Conservation (phyloP, 2,329 filamentous ascomycete genomes). For the Blastomyces silverae region DNA sequence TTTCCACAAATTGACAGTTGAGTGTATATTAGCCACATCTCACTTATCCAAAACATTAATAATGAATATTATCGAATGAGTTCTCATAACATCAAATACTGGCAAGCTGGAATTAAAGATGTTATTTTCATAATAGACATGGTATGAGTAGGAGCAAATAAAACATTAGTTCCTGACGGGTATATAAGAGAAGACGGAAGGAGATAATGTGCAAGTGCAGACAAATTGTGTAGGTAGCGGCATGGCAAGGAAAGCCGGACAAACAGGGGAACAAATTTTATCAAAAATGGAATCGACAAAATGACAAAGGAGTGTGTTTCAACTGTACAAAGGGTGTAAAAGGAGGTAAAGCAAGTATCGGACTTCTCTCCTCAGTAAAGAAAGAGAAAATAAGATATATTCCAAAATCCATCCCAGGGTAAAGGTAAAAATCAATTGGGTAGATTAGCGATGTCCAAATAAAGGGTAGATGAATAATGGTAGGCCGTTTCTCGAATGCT, state of each 20-base stretch:
- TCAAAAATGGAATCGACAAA: too few relatives aligned
- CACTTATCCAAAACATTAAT: not conserved
- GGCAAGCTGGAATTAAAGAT: not conserved
- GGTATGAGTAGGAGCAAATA: not conserved
- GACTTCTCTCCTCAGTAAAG: not conserved
- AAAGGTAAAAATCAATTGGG: not conserved
- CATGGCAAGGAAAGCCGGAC: too few relatives aligned
- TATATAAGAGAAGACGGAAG: not conserved
- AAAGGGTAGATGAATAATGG: not conserved
- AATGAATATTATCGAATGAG: not conserved
- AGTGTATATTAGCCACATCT: not conserved
- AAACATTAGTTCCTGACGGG: not conserved
- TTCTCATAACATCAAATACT: not conserved
- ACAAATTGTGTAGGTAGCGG: not conserved
- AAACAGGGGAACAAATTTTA: too few relatives aligned
- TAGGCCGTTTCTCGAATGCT: not conserved
- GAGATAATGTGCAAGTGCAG: not conserved
- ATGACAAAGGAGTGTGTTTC: too few relatives aligned
- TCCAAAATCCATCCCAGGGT: not conserved
- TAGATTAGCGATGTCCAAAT: not conserved
- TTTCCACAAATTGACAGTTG: not conserved
- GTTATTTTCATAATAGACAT: not conserved
- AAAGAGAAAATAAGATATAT: not conserved
- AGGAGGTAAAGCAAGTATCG: not conserved
- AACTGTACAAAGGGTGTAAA: too few relatives aligned